These are phyloP conservation scores for Ehretia macrophylla DNA, from an alignment of 257 asterid species.

Conservation along the genomic window DNA sequence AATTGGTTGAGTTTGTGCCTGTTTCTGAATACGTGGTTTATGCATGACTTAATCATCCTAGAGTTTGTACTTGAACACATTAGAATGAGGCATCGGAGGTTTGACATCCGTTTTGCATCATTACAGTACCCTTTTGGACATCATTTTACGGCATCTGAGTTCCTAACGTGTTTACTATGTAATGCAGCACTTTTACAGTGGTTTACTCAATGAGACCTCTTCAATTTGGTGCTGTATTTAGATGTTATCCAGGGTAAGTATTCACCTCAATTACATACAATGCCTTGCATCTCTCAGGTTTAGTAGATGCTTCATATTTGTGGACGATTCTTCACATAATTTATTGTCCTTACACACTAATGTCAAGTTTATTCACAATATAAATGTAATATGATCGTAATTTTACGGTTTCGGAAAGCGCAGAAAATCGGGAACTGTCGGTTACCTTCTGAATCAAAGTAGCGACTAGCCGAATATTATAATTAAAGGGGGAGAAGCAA, in stretches of 20 bases:
- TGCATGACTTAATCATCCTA: not conserved
- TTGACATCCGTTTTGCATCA: too few species aligned
- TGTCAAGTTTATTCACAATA: too few species aligned
- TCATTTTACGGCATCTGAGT: too few species aligned
- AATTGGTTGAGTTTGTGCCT: not conserved
- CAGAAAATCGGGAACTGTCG: too few species aligned
- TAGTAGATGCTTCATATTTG: not conserved
- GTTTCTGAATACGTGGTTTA: not conserved
- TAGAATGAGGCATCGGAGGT: too few species aligned
- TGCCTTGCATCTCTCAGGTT: not conserved
- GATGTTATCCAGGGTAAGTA: constrained; percentile 93
- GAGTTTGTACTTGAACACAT: too few species aligned
- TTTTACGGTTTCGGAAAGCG: too few species aligned
- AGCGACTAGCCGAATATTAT: too few species aligned
- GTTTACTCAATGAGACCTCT: constrained; percentile 95
- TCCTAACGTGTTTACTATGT: not conserved
- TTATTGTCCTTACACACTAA: too few species aligned
- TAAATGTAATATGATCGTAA: too few species aligned
- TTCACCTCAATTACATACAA: not conserved
- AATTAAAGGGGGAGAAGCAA: too few species aligned
- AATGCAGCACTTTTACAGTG: constrained; percentile 63
- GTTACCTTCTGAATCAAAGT: too few species aligned
- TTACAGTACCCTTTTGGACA: not conserved
- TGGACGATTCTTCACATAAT: not conserved
- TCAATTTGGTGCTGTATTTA: constrained; percentile 78